Evolutionary conservation across 1,284 basidiomycete genomes (phyloP), one percentile per base, ranked within the genome.

Genomic region (Prillingera fragicola): DNA sequence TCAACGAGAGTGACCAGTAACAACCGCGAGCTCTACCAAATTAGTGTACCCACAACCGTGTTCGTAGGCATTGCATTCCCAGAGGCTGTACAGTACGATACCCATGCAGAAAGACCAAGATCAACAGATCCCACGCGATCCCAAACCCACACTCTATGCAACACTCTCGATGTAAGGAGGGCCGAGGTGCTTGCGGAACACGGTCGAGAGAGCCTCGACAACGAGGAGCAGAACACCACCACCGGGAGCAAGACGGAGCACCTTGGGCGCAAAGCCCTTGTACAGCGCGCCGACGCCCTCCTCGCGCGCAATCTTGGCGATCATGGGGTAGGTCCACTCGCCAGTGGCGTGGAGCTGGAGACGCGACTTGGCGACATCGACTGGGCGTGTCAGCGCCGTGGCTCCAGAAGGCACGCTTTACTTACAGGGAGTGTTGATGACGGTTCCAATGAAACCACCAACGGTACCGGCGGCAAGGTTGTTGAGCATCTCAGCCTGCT

Each of bases 361-460:
- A 43, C 95, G 83, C 18, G 89, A 92, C 74, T 98, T 98, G 56
- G 97, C 89, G 37, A 98, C 89, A 78, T 92, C 71, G 56, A 69
- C 64, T 62, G 45, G 25, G 13, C 26, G 1, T 26, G 25, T 40
- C 38, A 49, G 44, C 26, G 43, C 33, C 9, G 28, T 8, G 4
- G 33, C 34, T 15, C 40, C 37, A n/a, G n/a, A n/a, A n/a, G n/a
- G n/a, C n/a, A n/a, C n/a, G n/a, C n/a, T n/a, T n/a, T 10, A 56
- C 69, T 49, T 41, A 74, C 72, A 75, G 9, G 74, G 74, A 8
- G 73, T 75, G 65, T 76, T 76, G 51, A 76, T 51, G 22, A 71
- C 68, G 3, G 78, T 79, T 32, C 94, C 94, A 35, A 92, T 79
- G 59, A 88, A 88, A 17, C 94, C 95, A 62, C 94, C 95, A 48